Conservation (phyloP, 768 basidiomycete genomes). For the Hericium erinaceus region DNA sequence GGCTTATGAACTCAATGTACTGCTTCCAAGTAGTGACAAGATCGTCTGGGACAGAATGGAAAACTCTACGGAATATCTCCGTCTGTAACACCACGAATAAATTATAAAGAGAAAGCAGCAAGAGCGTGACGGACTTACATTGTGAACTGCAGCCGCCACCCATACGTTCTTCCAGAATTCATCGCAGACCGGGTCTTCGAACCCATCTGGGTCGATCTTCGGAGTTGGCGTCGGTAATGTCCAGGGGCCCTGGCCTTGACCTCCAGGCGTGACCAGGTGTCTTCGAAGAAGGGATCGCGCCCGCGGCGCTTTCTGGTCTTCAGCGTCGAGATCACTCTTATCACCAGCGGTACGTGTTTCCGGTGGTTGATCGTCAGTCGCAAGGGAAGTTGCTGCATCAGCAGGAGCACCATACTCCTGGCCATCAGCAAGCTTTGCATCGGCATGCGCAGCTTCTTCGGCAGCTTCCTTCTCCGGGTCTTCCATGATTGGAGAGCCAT, state of each 20-base stretch:
- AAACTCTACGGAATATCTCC: constrained; percentile 91
- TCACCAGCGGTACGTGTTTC: constrained; percentile 29
- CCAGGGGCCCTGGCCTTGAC: constrained; percentile 43
- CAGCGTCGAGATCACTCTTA: constrained; percentile 33
- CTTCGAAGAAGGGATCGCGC: constrained; percentile 46
- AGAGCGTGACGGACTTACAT: constrained; percentile 42
- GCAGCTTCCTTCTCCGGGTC: background rate
- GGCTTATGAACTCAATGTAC: constrained; percentile 74
- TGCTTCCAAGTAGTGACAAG: constrained; percentile 91
- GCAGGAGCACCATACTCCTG: constrained; percentile 48
- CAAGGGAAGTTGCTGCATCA: constrained; percentile 33
- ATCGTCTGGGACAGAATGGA: constrained; percentile 91
- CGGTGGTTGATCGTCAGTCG: constrained; percentile 38
- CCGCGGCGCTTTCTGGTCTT: constrained; percentile 39
- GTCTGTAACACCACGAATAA: constrained; percentile 43
- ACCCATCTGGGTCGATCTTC: constrained; percentile 61
- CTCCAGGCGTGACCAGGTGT: constrained; percentile 37
- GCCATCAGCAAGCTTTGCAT: constrained; percentile 31
- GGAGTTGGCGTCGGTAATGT: constrained; percentile 61
- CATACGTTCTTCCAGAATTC: constrained; percentile 87
- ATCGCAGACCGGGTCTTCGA: constrained; percentile 85
- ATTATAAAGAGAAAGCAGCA: background rate
- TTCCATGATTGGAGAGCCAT: background rate
- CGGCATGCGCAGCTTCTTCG: constrained; percentile 11
- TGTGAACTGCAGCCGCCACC: constrained; percentile 80